Base-by-base conservation (phyloP, 78 protist genomes). In the Chrysochromulina parva region DNA sequence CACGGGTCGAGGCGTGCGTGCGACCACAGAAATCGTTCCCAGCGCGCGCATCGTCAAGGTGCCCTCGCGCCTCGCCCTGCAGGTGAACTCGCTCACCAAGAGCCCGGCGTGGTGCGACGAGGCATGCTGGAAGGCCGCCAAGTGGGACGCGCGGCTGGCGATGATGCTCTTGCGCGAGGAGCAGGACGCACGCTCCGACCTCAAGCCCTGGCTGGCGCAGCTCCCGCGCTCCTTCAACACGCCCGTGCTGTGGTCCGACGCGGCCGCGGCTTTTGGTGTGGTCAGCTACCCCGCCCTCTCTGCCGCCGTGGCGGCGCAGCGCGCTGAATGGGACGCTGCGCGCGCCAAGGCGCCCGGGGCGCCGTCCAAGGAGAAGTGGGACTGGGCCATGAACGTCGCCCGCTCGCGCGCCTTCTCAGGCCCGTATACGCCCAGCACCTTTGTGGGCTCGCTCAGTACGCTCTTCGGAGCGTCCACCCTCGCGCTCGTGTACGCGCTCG, bases 381-480 rank as follows among this genome's bases (percentile, higher is more conserved):
- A 26, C 0, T 71, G 80, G 80, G 80, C 80, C 24, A 14, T 71
- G 20, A 5, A 11, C n/a, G 3, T 22, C 84, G 84, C 48, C 22
- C 84, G 84, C 84, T 74, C 84, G 47, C 84, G 84, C 55, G 84
- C 84, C 22, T 74, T 74, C 55, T 13, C 24, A 9, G 84, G 84
- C 1, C 52, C 84, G 6, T 65, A 65, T 28, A 55, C 11, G 47
- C 14, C 38, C n/a, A 2, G 55, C 84, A 48, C 84, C 10, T 26
- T 48, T 7, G 0, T 48, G 76, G 50, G 60, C 38, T 38, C 38
- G 38, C 38, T 38, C 38, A 38, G 38, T 38, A 38, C 38, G 38
- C 38, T 38, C 38, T 38, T 38, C 38, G 38, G 38, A 38, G 38
- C 38, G 38, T 38, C 38, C 38, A 38, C 38, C 38, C 38, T 38